Evolutionary conservation across 2,329 filamentous ascomycete genomes (phyloP), one percentile per base, ranked within the genome.

Genomic region (Pseudogymnoascus sp.): DNA sequence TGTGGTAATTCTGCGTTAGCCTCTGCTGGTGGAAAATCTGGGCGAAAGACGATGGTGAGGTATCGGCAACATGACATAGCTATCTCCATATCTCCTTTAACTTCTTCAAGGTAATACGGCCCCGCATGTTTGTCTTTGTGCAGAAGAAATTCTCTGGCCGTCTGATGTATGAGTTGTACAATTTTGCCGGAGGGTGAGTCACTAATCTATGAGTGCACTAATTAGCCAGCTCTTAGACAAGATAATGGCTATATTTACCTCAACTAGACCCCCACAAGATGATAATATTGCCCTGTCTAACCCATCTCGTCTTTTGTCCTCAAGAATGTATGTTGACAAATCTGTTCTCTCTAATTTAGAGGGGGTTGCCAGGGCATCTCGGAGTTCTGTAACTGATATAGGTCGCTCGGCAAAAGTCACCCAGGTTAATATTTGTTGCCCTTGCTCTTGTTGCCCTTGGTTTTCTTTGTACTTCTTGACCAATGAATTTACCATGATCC

Each of bases 91-190:
- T 31, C 46, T 2, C 46, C 46, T 31, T 31, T 26, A 31, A 31
- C 14, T 16, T 53, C 26, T 6, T 31, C 14, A 2, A 53, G 46
- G 14, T 31, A 14, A 11, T 53, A 53, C 2, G 26, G 26, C 6
- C 1, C 46, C 2, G 46, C 46, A 6, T 11, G 26, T 31, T 31
- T 53, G n/a, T 31, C 46, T 28, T 41, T 6, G 24, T 61, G 19
- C 2, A 63, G 24, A 19, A 63, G 28, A 14, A 63, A 63, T 24
- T 63, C 62, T 56, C 62, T 28, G 1, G 60, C 40, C 14, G 62
- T 63, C 14, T 63, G 59, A 53, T 63, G 62, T 31, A 63, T 40
- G 24, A 62, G 37, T 38, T 63, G 62, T 14, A 63, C 38, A 4
- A 31, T 62, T 35, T 3, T 6, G 14, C 14, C 6, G 4, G 2